Evolutionary conservation across 1,284 basidiomycete species (phyloP).

Genomic region (Pterula multifida): DNA sequence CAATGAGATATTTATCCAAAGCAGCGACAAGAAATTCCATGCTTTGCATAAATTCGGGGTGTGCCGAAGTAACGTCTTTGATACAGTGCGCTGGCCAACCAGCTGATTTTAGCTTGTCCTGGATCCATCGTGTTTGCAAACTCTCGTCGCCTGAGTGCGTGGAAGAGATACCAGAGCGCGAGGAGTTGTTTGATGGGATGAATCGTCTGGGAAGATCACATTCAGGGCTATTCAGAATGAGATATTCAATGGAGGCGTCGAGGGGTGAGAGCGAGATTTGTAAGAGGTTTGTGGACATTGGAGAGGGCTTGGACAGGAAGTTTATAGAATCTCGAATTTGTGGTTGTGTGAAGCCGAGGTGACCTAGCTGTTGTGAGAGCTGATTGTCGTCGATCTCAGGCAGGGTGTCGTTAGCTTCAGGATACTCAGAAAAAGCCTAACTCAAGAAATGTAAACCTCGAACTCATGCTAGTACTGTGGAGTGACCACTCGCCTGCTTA

Average conservation of each 20-base stretch:
- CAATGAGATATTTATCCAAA: constrained; percentile 37
- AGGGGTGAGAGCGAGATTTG: constrained; percentile 34
- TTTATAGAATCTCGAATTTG: constrained; percentile 37
- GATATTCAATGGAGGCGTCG: constrained; percentile 64
- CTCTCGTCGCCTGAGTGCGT: constrained; percentile 49
- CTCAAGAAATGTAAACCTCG: constrained; percentile 1
- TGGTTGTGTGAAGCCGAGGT: constrained; percentile 41
- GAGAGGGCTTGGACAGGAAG: constrained; percentile 42
- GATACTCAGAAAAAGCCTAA: constrained; percentile 40
- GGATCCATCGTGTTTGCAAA: constrained; percentile 70
- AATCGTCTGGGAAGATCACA: constrained; percentile 63
- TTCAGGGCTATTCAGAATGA: constrained; percentile 67
- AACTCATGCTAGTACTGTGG: too few relatives aligned
- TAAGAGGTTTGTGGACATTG: constrained; percentile 39
- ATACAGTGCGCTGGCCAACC: constrained; percentile 75
- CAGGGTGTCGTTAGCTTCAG: constrained; percentile 36
- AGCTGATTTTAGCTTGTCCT: constrained; percentile 74
- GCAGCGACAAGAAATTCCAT: constrained; percentile 38
- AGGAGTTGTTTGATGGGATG: constrained; percentile 51
- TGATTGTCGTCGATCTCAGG: constrained; percentile 33
- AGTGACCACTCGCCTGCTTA: constrained; percentile 42
- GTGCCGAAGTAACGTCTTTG: constrained; percentile 32
- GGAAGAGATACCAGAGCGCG: constrained; percentile 54
- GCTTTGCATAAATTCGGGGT: constrained; percentile 27
- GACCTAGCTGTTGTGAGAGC: constrained; percentile 32